Base-by-base conservation (phyloP, 345 rosid genomes). In the Salix suchowensis region DNA sequence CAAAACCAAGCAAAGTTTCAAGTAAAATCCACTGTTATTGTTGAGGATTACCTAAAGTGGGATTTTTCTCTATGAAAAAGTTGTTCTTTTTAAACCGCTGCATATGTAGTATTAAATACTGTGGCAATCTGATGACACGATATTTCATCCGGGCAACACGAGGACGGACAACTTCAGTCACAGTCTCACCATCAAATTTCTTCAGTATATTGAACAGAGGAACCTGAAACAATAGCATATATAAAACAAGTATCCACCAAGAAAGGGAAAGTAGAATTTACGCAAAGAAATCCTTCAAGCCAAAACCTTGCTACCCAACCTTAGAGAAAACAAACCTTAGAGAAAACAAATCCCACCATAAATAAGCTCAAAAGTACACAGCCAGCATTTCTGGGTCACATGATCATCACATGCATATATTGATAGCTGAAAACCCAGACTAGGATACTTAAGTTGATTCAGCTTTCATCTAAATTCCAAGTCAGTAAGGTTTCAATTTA, bases 61-160 rank as follows among this genome's bases (percentile, higher is more conserved):
- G 97, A 78, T 96, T 96, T 88, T 96, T 94, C 84, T 94, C 99
- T 72, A 89, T 91, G 79, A 96, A 96, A 76, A 96, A 96, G 81
- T 94, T 90, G 76, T 92, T 96, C 88, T 89, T 92, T 23, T 92
- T 93, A 81, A 95, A 95, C 30, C 99, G 94, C 54, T 90, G 88
- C 99, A 96, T 93, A 80, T 93, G 98, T 82, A 96, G 90, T 15
- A 96, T 88, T 74, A 96, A 70, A 84, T 96, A 96, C 30, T 80
- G 88, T 65, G 99, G 98, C 78, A 94, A 85, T 79, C 79, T 91
- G 30, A 88, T 92, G 36, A 96, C 87, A 2, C 90, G 89, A 76
- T 94, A 96, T 80, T 89, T 91, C 97, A 92, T 89, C 82, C 97
- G 90, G 34, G 97, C 95, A 62, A 82, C 72, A 67, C 52, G 91